Evolutionary conservation across 257 asterid genomes (phyloP).

Genomic region (Euphrasia confusa): DNA sequence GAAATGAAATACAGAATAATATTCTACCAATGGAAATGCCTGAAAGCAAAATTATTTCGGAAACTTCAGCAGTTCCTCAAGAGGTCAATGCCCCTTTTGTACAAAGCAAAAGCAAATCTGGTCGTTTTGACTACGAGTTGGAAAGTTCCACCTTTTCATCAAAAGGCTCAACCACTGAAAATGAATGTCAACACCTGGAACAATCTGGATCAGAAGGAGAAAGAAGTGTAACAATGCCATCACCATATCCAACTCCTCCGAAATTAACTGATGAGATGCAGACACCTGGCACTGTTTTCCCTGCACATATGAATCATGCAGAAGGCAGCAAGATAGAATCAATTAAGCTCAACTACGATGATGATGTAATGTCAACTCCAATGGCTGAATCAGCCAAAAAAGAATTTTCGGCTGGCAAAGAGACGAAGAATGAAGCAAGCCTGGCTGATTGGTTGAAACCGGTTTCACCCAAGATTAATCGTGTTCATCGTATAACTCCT

Average conservation of each 20-base stretch:
- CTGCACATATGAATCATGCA: slow-evolving; percentile 42
- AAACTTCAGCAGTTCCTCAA: slow-evolving; percentile 34
- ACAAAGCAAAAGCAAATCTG: slow-evolving; percentile 38
- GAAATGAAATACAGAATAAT: slow-evolving; percentile 2
- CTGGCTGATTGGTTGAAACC: slow-evolving; percentile 62
- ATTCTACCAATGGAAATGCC: slow-evolving; percentile 18
- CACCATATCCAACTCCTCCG: slow-evolving; percentile 75
- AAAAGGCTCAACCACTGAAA: slow-evolving; percentile 44
- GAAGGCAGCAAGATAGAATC: slow-evolving; percentile 30
- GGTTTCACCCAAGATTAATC: slow-evolving; percentile 29
- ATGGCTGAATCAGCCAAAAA: slow-evolving; percentile 20
- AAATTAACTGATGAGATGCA: slow-evolving; percentile 81
- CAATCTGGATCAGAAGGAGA: slow-evolving; percentile 34
- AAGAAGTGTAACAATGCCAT: slow-evolving; percentile 31
- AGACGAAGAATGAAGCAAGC: slow-evolving; percentile 42
- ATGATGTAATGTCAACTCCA: slow-evolving; percentile 25
- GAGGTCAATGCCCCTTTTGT: slow-evolving; percentile 26
- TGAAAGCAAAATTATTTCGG: slow-evolving; percentile 26
- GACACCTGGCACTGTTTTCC: slow-evolving; percentile 86
- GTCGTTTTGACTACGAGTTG: slow-evolving; percentile 38
- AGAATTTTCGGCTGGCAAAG: slow-evolving; percentile 33
- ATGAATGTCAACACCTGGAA: slow-evolving; percentile 30
- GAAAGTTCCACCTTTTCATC: slow-evolving; percentile 38
- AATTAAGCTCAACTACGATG: slow-evolving; percentile 25
- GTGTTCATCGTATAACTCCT: slow-evolving; percentile 32